These are phyloP conservation scores for Suillus spraguei DNA, from an alignment of 768 basidiomycete species.

Conservation along the genomic window DNA sequence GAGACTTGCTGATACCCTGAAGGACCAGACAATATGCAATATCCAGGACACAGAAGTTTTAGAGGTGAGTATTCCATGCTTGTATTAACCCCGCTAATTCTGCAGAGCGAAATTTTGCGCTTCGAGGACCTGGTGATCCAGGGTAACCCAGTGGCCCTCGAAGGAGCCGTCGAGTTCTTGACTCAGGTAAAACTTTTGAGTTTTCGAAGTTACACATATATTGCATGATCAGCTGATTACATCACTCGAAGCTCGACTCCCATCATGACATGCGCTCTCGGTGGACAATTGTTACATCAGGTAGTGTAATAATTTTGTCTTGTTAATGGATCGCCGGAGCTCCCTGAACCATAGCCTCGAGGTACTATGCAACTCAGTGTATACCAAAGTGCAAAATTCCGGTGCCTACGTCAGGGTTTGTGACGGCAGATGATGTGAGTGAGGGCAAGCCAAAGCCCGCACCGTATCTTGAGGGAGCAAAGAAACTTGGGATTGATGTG, in stretches of 20 bases:
- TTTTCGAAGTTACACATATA: constrained; percentile 1
- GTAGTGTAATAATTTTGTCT: constrained; percentile 31
- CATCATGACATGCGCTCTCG: constrained; percentile 22
- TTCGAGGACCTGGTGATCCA: constrained; percentile 79
- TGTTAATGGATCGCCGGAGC: background rate
- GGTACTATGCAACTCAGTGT: constrained; percentile 67
- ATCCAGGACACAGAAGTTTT: constrained; percentile 60
- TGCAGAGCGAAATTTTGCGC: constrained; percentile 66
- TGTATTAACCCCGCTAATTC: constrained; percentile 4
- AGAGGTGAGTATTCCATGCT: constrained; percentile 42
- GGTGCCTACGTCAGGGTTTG: constrained; percentile 56
- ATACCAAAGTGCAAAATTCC: constrained; percentile 65
- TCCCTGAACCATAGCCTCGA: constrained; percentile 56
- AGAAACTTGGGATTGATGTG: constrained; percentile 54
- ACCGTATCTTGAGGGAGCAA: constrained; percentile 82
- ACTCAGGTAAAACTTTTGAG: constrained; percentile 42
- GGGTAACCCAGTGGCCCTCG: constrained; percentile 58
- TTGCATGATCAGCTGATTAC: background rate
- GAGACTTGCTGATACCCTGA: constrained; percentile 73
- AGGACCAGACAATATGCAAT: constrained; percentile 54
- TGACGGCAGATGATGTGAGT: constrained; percentile 69
- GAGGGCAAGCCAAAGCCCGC: constrained; percentile 76
- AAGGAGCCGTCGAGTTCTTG: constrained; percentile 64
- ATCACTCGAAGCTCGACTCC: constrained; percentile 21
- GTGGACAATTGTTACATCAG: constrained; percentile 89